Conservation (phyloP, 352 stramenopile species). For the Phytophthora fragariae region DNA sequence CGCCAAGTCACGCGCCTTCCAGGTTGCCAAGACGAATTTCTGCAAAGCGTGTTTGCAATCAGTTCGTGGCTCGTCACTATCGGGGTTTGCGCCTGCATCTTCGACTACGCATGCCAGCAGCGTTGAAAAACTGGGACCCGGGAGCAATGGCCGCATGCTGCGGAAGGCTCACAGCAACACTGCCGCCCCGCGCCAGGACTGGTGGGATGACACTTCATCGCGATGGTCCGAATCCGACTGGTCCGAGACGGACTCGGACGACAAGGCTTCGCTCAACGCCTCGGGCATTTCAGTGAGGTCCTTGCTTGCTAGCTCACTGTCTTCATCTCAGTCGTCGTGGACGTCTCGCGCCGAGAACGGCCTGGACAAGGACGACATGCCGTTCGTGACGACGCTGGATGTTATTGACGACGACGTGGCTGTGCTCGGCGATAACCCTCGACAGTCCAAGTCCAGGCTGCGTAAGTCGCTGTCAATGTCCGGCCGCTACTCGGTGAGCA, state of each 20-base stretch:
- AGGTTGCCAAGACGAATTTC: constrained; percentile 66
- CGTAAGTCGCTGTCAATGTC: constrained; percentile 36
- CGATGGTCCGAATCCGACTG: constrained; percentile 47
- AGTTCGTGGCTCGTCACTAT: constrained; percentile 33
- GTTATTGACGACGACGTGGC: constrained; percentile 55
- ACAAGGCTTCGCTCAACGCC: constrained; percentile 45
- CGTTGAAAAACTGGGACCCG: constrained; percentile 8
- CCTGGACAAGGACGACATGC: constrained; percentile 45
- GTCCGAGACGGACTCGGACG: constrained; percentile 54
- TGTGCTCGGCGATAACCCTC: constrained; percentile 42
- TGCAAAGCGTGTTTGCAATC: constrained; percentile 64
- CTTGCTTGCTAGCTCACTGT: constrained; percentile 38
- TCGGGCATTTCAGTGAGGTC: constrained; percentile 31
- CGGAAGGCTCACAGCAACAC: constrained; percentile 23
- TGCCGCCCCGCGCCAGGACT: constrained; percentile 18
- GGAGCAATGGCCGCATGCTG: constrained; percentile 10
- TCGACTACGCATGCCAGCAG: constrained; percentile 18
- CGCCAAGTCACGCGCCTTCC: constrained; percentile 52
- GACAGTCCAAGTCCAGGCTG: constrained; percentile 25
- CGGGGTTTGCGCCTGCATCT: constrained; percentile 2
- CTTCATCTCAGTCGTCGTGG: constrained; percentile 44
- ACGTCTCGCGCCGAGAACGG: constrained; percentile 31
- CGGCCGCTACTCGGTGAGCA: constrained; percentile 25
- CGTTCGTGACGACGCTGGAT: constrained; percentile 54
- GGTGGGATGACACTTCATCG: constrained; percentile 38